A percentile compares a stretch with the other conserved stretches of the same genome.
Conservation (phyloP, 129 eudicot species). For the sunflower (Helianthus annuus) region HanXRQr2.0-SUNRISE NC_035434.2:30381569-30382068, state of each 20-base stretch:
- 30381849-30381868: constrained; percentile 62
- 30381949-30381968: constrained; percentile 90
- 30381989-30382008: constrained; percentile 77
- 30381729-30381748: constrained; percentile 64
- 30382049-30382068: background rate
- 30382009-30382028: constrained; percentile 73
- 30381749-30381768: constrained; percentile 64
- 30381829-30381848: constrained; percentile 77
- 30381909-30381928: constrained; percentile 76
- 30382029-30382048: constrained; percentile 23
- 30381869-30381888: constrained; percentile 66
- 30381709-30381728: constrained; percentile 60
- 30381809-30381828: constrained; percentile 73
- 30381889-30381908: constrained; percentile 53
- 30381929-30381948: constrained; percentile 79
- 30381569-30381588: constrained; percentile 59
- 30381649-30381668: constrained; percentile 37
- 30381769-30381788: constrained; percentile 72
- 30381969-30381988: constrained; percentile 75
- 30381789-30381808: constrained; percentile 66
- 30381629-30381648: constrained; percentile 52
- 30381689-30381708: constrained; percentile 67
- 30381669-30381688: constrained; percentile 50
- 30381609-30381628: constrained; percentile 39
- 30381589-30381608: constrained; percentile 48